phyloP scores from a whole-genome alignment of 2,329 filamentous ascomycete species.

The Cladosporium sp. region DNA sequence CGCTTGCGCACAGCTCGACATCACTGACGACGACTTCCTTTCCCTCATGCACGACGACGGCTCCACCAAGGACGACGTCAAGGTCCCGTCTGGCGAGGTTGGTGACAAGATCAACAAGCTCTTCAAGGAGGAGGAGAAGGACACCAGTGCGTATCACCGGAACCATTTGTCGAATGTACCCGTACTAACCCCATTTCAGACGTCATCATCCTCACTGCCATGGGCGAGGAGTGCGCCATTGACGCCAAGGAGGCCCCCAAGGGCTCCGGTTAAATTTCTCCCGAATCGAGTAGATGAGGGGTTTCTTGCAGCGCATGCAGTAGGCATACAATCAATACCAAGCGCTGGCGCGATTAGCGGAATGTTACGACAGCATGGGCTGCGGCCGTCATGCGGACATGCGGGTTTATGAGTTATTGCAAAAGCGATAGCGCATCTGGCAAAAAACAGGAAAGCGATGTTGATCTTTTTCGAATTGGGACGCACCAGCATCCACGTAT shows the following conservation, averaged over 20 bases:
- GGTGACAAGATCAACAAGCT: constrained; percentile 79
- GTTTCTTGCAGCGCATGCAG: constrained; percentile 9
- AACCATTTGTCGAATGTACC: not conserved
- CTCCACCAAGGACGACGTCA: constrained; percentile 89
- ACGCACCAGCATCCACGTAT: constrained; percentile 12
- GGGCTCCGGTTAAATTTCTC: constrained; percentile 5
- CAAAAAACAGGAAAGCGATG: constrained; percentile 12
- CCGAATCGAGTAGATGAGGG: not conserved
- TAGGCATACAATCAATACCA: constrained; percentile 12
- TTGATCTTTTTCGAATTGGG: constrained; percentile 11
- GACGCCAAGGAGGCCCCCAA: constrained; percentile 88
- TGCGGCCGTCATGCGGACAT: constrained; percentile 12
- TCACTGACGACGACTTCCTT: constrained; percentile 90
- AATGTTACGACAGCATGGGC: constrained; percentile 13
- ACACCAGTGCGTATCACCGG: constrained; percentile 66
- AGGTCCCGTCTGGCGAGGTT: constrained; percentile 81
- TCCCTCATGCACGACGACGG: constrained; percentile 86
- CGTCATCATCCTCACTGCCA: constrained; percentile 86
- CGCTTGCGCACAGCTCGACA: constrained; percentile 62
- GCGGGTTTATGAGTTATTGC: constrained; percentile 12
- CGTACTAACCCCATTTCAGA: constrained; percentile 45
- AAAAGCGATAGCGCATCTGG: constrained; percentile 12
- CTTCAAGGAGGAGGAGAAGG: constrained; percentile 79
- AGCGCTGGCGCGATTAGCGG: constrained; percentile 13
- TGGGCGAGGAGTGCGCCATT: constrained; percentile 90